Evolutionary conservation across 306 rosid species (phyloP).

Genomic region (Benincasa hispida): DNA sequence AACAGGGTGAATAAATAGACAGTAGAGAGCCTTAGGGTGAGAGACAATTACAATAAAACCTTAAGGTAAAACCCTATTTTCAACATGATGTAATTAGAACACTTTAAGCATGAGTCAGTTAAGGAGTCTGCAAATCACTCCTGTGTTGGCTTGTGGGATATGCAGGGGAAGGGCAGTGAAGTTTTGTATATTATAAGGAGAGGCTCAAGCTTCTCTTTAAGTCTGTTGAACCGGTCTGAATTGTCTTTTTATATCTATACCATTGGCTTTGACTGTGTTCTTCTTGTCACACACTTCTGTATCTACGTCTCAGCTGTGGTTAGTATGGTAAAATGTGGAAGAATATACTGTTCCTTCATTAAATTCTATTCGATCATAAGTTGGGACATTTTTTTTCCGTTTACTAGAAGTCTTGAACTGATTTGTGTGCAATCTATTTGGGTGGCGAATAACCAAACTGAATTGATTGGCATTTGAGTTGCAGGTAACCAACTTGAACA

Average conservation of each 20-base stretch:
- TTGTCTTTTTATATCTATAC: background rate
- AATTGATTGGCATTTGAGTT: background rate
- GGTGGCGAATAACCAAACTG: background rate
- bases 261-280: background rate
- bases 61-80: no score
- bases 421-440: background rate
- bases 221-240: background rate
- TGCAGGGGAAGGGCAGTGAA: background rate
- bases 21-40: no score
- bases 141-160: background rate
- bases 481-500: background rate
- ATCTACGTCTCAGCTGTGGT: background rate
- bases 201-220: background rate
- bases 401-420: background rate
- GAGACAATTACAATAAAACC: no score
- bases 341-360: background rate
- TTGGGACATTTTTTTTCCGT: background rate
- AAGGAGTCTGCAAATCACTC: background rate
- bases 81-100: background rate
- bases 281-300: background rate
- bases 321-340: background rate
- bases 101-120: background rate
- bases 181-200: background rate
- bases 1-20: no score
- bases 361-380: background rate